Conservation (phyloP, 768 basidiomycete genomes). For the Podaxis sp. region DNA sequence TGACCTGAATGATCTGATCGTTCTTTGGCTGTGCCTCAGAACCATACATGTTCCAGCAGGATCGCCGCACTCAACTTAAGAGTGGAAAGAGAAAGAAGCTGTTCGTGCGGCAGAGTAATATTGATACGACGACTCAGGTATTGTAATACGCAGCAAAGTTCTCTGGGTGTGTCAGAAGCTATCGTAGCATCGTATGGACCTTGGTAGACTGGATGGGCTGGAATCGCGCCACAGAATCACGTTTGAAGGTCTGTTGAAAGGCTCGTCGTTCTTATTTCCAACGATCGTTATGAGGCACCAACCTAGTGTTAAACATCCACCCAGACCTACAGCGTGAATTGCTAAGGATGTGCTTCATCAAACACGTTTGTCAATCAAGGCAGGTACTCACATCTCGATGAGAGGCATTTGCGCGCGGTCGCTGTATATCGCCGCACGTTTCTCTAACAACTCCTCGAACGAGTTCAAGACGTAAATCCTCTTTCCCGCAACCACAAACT, state of each 20-base stretch:
- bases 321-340: neutral
- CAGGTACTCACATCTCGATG: neutral
- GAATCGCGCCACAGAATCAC: neutral
- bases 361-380: neutral
- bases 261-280: neutral
- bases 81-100: neutral
- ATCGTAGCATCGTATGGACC: neutral
- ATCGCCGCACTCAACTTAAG: constrained; percentile 1
- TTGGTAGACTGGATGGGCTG: neutral
- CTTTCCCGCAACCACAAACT: neutral
- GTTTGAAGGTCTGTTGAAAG: too few relatives aligned
- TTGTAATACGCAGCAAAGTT: constrained; percentile 3
- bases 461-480: constrained; percentile 1
- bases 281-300: constrained; percentile 1
- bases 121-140: neutral
- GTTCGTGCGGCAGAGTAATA: neutral
- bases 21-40: constrained; percentile 19
- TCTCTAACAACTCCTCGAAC: constrained; percentile 4
- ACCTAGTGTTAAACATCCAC: constrained; percentile 6
- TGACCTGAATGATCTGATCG: constrained; percentile 19
- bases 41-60: constrained; percentile 26
- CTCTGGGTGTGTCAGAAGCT: too few relatives aligned
- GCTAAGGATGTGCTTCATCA: neutral
- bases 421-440: constrained; percentile 1
- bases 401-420: neutral